Percentiles rank a stretch among this genome's conserved stretches.
These are phyloP conservation scores for Edaphochlamys debaryana DNA, from an alignment of 139 green algal genomes.

Conservation along the genomic window DNA sequence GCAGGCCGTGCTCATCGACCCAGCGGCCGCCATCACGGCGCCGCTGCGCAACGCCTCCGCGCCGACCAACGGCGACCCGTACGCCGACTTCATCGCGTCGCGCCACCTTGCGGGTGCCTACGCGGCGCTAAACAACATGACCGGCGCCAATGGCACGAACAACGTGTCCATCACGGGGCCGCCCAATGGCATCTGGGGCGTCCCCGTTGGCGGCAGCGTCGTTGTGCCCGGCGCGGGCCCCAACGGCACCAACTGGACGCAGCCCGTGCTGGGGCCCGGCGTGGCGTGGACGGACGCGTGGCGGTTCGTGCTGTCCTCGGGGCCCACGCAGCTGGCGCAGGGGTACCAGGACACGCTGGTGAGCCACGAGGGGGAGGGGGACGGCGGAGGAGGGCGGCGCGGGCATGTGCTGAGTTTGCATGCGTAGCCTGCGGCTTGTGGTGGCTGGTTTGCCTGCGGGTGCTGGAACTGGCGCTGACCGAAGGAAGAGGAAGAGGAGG, in stretches of 20 bases:
- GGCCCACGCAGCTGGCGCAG: not conserved
- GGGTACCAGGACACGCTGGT: constrained; percentile 24
- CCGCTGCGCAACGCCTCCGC: not conserved
- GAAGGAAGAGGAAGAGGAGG: too few species aligned
- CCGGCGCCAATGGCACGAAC: not conserved
- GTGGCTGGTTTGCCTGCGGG: too few species aligned
- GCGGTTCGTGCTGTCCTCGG: constrained; percentile 13
- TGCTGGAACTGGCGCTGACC: too few species aligned
- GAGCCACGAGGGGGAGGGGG: not conserved
- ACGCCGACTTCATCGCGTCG: constrained; percentile 9
- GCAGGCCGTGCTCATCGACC: not conserved
- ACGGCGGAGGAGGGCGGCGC: too few species aligned
- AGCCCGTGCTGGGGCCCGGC: constrained; percentile 6
- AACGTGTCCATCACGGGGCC: not conserved
- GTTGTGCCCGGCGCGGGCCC: not conserved
- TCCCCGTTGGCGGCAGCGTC: not conserved
- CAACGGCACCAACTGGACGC: not conserved
- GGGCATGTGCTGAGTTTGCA: too few species aligned
- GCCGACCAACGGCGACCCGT: constrained; percentile 24
- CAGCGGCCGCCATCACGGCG: not conserved
- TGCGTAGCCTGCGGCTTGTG: too few species aligned
- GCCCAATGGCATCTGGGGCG: too few species aligned
- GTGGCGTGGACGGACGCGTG: constrained; percentile 28
- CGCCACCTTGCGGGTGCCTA: constrained; percentile 22
- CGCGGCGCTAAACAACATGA: not conserved